A percentile compares a stretch with the other conserved stretches of the same genome.
Evolutionary conservation across 1,139 yeast species (phyloP).

Genomic region (Wickerhamomyces sp.): DNA sequence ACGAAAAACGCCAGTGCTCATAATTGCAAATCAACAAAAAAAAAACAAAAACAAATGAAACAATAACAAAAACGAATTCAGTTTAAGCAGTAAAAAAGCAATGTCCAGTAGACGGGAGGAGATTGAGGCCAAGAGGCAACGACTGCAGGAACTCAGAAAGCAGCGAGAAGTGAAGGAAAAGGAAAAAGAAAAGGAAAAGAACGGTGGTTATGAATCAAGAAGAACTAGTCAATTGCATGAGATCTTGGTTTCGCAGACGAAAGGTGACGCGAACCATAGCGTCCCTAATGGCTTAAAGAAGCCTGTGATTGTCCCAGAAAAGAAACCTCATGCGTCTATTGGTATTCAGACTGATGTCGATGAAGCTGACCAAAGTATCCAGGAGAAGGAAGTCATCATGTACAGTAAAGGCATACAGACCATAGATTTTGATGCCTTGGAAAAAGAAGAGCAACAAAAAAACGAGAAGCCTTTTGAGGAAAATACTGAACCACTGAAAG

Average conservation of each 20-base stretch:
- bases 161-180: conserved; percentile 24
- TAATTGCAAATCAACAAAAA: not conserved
- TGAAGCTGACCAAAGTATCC: not conserved
- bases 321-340: conserved; percentile 6
- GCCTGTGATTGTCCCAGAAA: not conserved
- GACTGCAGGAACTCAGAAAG: conserved; percentile 24
- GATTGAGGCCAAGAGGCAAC: conserved; percentile 26
- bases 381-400: conserved; percentile 5
- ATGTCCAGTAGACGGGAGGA: conserved; percentile 22
- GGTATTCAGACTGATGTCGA: conserved; percentile 16
- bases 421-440: conserved; percentile 5
- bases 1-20: not conserved
- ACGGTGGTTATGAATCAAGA: not conserved
- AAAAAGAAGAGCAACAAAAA: conserved; percentile 1
- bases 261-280: not conserved
- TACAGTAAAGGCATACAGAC: conserved; percentile 22
- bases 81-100: not conserved
- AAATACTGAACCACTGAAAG: not conserved
- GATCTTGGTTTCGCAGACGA: conserved; percentile 2
- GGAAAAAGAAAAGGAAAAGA: conserved; percentile 2
- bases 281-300: not conserved
- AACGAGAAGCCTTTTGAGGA: not conserved
- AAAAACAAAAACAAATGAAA: not conserved
- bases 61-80: not conserved
- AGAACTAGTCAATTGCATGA: conserved; percentile 8